Conservation (phyloP, 2,329 filamentous ascomycete genomes). For the Colletotrichum lentis region DNA sequence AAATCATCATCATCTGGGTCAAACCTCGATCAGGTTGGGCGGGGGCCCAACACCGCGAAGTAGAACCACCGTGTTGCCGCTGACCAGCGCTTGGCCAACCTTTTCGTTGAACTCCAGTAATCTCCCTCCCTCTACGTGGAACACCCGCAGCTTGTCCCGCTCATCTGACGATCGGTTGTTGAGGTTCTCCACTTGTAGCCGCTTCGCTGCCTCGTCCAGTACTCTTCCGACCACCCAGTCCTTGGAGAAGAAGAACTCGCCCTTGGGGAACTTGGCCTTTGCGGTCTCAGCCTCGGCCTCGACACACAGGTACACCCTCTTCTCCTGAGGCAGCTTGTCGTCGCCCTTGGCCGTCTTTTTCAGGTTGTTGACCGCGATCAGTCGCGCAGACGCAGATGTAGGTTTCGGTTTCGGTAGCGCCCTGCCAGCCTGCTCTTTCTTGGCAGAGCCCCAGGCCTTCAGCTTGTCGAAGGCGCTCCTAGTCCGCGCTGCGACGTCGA, state of each 20-base stretch:
- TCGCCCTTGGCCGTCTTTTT: conserved; percentile 93
- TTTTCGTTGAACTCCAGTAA: conserved; percentile 89
- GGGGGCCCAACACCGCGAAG: conserved; percentile 85
- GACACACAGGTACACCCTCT: conserved; percentile 88
- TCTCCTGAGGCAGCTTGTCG: conserved; percentile 78
- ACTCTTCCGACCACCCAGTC: conserved; percentile 92
- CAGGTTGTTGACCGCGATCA: conserved; percentile 76
- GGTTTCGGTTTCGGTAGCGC: conserved; percentile 70
- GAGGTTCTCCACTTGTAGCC: conserved; percentile 80
- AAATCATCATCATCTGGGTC: conserved; percentile 24
- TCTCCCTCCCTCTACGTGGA: conserved; percentile 89
- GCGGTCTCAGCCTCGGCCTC: conserved; percentile 90
- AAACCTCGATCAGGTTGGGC: conserved; percentile 72
- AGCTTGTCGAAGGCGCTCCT: conserved; percentile 79
- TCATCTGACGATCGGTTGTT: conserved; percentile 82
- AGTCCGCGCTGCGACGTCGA: conserved; percentile 69
- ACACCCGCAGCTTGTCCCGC: conserved; percentile 83
- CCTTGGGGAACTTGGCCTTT: conserved; percentile 81
- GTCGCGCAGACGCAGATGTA: conserved; percentile 67
- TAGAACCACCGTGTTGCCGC: conserved; percentile 89
- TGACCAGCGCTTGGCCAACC: conserved; percentile 75
- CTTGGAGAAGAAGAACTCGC: conserved; percentile 79
- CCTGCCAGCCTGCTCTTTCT: conserved; percentile 69
- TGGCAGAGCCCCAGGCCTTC: conserved; percentile 80
- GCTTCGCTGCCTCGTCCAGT: conserved; percentile 79